phyloP scores from a whole-genome alignment of 805 yeast genomes.

The Sporopachydermia lactativora region DNA sequence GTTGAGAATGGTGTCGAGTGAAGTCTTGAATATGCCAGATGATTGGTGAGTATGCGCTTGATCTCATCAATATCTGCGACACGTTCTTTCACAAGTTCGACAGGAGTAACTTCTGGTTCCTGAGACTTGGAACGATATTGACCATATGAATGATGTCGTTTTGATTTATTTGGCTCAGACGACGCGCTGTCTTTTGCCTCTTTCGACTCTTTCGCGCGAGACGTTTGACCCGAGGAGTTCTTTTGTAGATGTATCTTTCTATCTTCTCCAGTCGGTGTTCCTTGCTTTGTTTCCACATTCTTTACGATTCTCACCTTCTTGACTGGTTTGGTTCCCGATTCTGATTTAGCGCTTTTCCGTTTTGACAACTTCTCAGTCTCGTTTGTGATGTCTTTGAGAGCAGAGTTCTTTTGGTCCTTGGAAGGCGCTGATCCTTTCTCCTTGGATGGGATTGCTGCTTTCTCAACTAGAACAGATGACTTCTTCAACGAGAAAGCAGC shows the following conservation, averaged over 20 bases:
- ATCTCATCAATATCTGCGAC: conserved; percentile 35
- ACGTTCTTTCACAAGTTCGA: conserved; percentile 17
- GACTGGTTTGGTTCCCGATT: too few relatives aligned
- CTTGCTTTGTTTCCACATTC: too few relatives aligned
- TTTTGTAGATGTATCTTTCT: too few relatives aligned
- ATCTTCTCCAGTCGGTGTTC: too few relatives aligned
- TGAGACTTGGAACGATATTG: conserved; percentile 2
- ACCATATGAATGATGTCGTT: conserved; percentile 1
- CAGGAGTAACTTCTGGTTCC: conserved; percentile 17
- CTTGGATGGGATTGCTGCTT: too few relatives aligned
- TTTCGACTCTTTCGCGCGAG: background rate
- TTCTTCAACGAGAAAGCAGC: too few relatives aligned
- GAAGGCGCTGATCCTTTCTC: too few relatives aligned
- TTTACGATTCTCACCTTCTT: too few relatives aligned
- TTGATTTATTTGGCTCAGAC: background rate
- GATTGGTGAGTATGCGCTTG: conserved; percentile 59
- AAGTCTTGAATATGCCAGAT: conserved; percentile 79
- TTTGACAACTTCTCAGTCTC: background rate
- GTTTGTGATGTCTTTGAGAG: background rate
- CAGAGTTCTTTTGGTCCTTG: too few relatives aligned
- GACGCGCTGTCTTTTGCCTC: background rate
- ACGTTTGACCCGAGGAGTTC: conserved; percentile 3
- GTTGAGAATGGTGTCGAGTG: conserved; percentile 77
- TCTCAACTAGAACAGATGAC: too few relatives aligned
- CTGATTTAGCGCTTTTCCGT: too few relatives aligned